A percentile compares a stretch with the other conserved stretches of the same genome.
Evolutionary conservation across 2,329 filamentous ascomycete species (phyloP).

Genomic region (Nigrospora oryzae): DNA sequence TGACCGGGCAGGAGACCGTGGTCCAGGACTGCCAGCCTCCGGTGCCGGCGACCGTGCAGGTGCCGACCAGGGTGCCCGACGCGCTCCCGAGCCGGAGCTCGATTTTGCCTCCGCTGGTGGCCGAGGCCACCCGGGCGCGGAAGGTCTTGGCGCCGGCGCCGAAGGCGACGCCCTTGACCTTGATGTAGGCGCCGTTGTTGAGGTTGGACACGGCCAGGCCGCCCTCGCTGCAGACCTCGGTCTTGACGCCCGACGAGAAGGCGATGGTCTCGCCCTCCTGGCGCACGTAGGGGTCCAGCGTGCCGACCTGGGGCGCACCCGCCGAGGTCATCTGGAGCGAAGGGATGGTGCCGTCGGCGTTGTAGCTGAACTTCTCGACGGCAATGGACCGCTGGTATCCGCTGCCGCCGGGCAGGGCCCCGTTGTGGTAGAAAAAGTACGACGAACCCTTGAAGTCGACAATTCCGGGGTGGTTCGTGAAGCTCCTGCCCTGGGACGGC

Average conservation of each 20-base stretch:
- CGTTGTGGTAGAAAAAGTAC: slow-evolving; percentile 24
- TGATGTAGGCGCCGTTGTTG: slow-evolving; percentile 22
- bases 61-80: slow-evolving; percentile 14
- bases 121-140: slow-evolving; percentile 16
- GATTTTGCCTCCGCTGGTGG: slow-evolving; percentile 13
- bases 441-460: slow-evolving; percentile 18
- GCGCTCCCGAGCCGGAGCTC: slow-evolving; percentile 17
- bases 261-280: slow-evolving; percentile 20
- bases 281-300: slow-evolving; percentile 16
- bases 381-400: slow-evolving; percentile 16
- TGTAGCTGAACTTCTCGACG: slow-evolving; percentile 18
- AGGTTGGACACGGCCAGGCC: slow-evolving; percentile 15
- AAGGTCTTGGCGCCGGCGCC: slow-evolving; percentile 15
- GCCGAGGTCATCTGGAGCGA: slow-evolving; percentile 15
- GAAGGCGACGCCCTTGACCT: slow-evolving; percentile 21
- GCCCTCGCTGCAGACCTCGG: slow-evolving; percentile 14
- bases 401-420: slow-evolving; percentile 18
- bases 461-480: slow-evolving; percentile 21
- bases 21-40: slow-evolving; percentile 16
- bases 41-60: slow-evolving; percentile 16
- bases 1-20: slow-evolving; percentile 12
- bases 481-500: slow-evolving; percentile 15
- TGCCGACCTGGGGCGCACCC: slow-evolving; percentile 16
- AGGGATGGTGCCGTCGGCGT: slow-evolving; percentile 19
- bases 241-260: slow-evolving; percentile 15